Evolutionary conservation across 768 basidiomycete genomes (phyloP).

Genomic region (Tulasnella sp.): DNA sequence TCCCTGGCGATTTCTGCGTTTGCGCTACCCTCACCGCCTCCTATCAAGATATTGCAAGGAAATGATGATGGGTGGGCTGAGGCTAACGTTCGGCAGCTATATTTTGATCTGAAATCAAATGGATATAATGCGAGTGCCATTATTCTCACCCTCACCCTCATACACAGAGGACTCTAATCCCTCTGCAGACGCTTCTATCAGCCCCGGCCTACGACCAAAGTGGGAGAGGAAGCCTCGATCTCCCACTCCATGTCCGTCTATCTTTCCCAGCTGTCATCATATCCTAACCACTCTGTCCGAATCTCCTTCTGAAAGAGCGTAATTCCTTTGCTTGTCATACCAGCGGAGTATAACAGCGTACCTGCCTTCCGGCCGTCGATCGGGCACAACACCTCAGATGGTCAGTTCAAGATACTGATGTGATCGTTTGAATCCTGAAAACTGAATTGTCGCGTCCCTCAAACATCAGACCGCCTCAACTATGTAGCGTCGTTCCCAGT

Average conservation of each 20-base stretch:
- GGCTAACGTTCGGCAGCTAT: slow-evolving; percentile 7
- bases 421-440: no score
- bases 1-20: no score
- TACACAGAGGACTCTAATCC: no score
- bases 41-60: slow-evolving; percentile 10
- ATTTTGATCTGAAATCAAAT: neutral
- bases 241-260: neutral
- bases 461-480: neutral
- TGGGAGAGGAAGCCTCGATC: slow-evolving; percentile 6
- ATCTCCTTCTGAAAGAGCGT: no score
- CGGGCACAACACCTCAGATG: neutral
- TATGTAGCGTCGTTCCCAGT: slow-evolving; percentile 12
- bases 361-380: neutral
- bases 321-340: neutral
- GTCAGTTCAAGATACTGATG: neutral
- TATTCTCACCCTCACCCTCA: no score
- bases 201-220: neutral
- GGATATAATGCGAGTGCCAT: neutral
- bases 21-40: no score
- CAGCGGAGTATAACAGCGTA: neutral
- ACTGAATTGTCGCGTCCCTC: neutral
- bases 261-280: no score
- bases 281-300: no score
- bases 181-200: neutral
- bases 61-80: slow-evolving; percentile 16